Conservation (phyloP, 2,329 filamentous ascomycete species). For the Alternaria alternata region DNA sequence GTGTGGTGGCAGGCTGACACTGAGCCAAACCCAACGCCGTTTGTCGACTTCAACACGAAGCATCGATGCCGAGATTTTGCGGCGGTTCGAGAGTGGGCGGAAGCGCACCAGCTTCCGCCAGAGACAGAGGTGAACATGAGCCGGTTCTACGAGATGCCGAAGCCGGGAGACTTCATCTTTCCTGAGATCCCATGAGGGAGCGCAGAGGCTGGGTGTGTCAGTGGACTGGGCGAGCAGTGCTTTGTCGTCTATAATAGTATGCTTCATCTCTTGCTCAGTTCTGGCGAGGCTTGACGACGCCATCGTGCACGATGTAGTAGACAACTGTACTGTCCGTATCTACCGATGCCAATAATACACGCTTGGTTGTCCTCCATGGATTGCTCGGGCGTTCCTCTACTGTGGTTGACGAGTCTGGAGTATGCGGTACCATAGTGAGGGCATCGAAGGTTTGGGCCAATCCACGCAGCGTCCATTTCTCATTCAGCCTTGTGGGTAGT, state of each 20-base stretch:
- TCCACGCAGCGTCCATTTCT: conserved; percentile 73
- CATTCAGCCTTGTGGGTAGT: conserved; percentile 73
- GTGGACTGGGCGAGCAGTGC: conserved; percentile 11
- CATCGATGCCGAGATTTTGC: conserved; percentile 39
- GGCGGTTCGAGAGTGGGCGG: conserved; percentile 62
- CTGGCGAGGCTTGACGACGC: conserved; percentile 85
- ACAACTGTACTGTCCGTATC: conserved; percentile 84
- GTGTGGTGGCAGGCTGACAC: conserved; percentile 62
- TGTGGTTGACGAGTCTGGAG: conserved; percentile 29
- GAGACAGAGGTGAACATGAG: conserved; percentile 49
- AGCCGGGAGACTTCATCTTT: conserved; percentile 41
- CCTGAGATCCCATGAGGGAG: conserved; percentile 36
- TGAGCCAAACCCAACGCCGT: conserved; percentile 58
- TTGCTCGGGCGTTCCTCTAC: conserved; percentile 30
- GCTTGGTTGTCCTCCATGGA: conserved; percentile 64
- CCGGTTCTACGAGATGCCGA: conserved; percentile 55
- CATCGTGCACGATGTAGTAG: conserved; percentile 86
- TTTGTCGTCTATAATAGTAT: conserved; percentile 5
- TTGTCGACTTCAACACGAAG: conserved; percentile 68
- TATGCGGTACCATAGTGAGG: conserved; percentile 54
- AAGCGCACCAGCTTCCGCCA: conserved; percentile 59
- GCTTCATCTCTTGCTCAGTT: conserved; percentile 61
- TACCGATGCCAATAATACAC: conserved; percentile 76
- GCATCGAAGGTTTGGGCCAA: conserved; percentile 76
- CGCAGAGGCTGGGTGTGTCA: conserved; percentile 18